Conservation (phyloP, 2,329 filamentous ascomycete genomes). For the Blumeria hordei region DNA sequence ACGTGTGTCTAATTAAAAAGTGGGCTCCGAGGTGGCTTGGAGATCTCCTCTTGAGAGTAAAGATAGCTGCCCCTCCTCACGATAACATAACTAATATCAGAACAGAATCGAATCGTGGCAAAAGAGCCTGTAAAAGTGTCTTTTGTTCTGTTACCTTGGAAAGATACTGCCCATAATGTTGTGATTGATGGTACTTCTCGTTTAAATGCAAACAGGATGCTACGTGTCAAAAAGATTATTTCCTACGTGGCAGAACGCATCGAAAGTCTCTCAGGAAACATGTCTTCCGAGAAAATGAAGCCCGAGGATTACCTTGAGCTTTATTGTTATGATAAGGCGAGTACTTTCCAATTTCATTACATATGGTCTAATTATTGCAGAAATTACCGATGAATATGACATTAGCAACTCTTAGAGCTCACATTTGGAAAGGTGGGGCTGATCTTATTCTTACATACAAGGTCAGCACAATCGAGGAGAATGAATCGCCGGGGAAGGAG, state of each 20-base stretch:
- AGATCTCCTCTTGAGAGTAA: slow-evolving; percentile 52
- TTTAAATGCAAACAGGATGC: slow-evolving; percentile 89
- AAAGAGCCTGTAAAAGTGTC: slow-evolving; percentile 97
- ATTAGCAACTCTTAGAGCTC: slow-evolving; percentile 72
- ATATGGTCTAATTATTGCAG: slow-evolving; percentile 7
- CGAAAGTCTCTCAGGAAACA: slow-evolving; percentile 38
- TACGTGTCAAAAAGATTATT: slow-evolving; percentile 83
- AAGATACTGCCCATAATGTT: slow-evolving; percentile 50
- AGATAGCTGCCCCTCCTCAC: not conserved
- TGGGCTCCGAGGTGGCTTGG: slow-evolving; percentile 79
- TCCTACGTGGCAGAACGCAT: slow-evolving; percentile 82
- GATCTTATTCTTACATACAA: slow-evolving; percentile 85
- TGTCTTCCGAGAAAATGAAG: slow-evolving; percentile 34
- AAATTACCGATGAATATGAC: slow-evolving; percentile 60
- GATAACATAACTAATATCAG: slow-evolving; percentile 3
- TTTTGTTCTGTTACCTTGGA: slow-evolving; percentile 67
- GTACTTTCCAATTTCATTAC: slow-evolving; percentile 11
- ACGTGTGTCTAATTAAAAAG: slow-evolving; percentile 66
- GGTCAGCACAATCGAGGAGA: slow-evolving; percentile 27
- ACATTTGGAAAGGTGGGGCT: slow-evolving; percentile 86
- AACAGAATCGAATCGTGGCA: slow-evolving; percentile 48
- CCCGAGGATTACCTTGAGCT: slow-evolving; percentile 89
- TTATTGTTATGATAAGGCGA: slow-evolving; percentile 78
- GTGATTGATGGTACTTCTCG: slow-evolving; percentile 61
- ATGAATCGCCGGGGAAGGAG: slow-evolving; percentile 19